Base-by-base conservation (phyloP, 176 grass and related monocot genomes). In the Elymus sibiricus region DNA sequence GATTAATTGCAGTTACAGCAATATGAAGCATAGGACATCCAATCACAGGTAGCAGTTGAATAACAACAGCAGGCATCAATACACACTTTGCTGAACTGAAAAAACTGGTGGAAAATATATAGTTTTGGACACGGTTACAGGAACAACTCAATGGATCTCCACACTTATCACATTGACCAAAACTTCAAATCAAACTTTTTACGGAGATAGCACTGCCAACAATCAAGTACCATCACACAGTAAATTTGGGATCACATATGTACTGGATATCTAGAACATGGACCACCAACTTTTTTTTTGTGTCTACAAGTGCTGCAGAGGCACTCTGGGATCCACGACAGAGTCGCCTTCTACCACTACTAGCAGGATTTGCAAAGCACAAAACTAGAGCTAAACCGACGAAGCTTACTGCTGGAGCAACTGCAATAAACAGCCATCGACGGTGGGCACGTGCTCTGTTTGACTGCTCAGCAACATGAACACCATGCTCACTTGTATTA, bases 201-300 rank as follows among this genome's bases (percentile, higher is more conserved):
- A 69, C 40, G 64, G 29, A 80, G 11, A 85, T 37, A 37, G 78
- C 66, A 81, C 24, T 84, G 17, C 26, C 55, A 76, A 70, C 67
- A 87, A 47, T 67, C 35, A 15, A 16, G 13, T 6, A 0, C 17
- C 42, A 83, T 26, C 14, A 58, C 64, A 70, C 4, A 43, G 12
- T 22, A 69, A 55, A 60, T 74, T 59, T 40, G 38, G 69, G 25
- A 63, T 81, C 44, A 38, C 22, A 53, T 35, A 68, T 59, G 5
- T 35, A 49, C 19, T 73, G 19, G 9, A 46, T 32, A 74, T 61
- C 86, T 90, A 98, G 70, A 98, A 95, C 77, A 98, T 86, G 76
- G 88, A 91, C 96, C 96, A 98, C 94, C 92, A 96, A 88, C 88
- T 92, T 82, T 81, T 94, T 94, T 86, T 85, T 88, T 83, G 81